phyloP scores from a whole-genome alignment of 352 stramenopile genomes.

The Phytophthora agathidicida region DNA sequence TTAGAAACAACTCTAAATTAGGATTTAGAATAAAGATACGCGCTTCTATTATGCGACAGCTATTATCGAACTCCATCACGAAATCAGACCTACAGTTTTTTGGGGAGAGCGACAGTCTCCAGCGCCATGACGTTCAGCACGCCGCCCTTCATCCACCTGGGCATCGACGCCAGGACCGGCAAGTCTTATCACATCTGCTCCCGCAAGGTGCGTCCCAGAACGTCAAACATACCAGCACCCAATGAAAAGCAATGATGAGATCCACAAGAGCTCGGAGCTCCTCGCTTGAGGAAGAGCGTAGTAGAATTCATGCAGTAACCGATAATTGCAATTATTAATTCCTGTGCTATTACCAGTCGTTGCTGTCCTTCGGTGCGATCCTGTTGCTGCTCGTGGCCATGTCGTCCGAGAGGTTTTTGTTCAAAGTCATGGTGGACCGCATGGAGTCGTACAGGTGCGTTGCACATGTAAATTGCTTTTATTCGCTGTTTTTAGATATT shows the following conservation, averaged over 20 bases:
- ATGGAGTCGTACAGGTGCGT: slow-evolving; percentile 89
- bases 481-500: no score
- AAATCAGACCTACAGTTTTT: background rate
- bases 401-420: slow-evolving; percentile 85
- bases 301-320: background rate
- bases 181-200: slow-evolving; percentile 89
- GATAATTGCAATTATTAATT: slow-evolving; percentile 1
- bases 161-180: slow-evolving; percentile 83
- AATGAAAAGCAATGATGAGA: no score
- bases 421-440: slow-evolving; percentile 89
- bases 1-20: no score
- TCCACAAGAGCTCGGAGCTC: background rate
- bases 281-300: background rate
- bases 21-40: no score
- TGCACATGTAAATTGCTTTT: background rate
- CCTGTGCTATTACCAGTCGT: slow-evolving; percentile 46
- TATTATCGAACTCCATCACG: no score
- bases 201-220: slow-evolving; percentile 57
- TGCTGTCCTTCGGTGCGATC: slow-evolving; percentile 79
- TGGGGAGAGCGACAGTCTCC: slow-evolving; percentile 2
- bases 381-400: slow-evolving; percentile 78
- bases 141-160: slow-evolving; percentile 79
- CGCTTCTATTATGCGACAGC: no score
- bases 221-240: background rate
- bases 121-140: slow-evolving; percentile 68